Evolutionary conservation across 2,329 filamentous ascomycete genomes (phyloP).

Genomic region (Neurospora sp.): DNA sequence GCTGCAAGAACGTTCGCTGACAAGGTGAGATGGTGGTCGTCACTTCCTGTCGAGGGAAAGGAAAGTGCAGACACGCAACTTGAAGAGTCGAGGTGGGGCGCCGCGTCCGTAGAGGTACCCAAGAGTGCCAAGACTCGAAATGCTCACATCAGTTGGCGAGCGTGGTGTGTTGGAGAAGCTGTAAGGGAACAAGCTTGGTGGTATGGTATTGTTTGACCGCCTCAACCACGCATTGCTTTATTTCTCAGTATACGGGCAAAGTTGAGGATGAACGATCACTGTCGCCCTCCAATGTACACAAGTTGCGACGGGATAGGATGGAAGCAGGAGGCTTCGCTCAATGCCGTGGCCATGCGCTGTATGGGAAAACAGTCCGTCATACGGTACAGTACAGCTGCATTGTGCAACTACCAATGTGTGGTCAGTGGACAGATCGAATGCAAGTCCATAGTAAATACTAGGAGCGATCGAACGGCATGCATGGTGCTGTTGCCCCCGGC

Average conservation of each 20-base stretch:
- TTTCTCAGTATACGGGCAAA: not conserved
- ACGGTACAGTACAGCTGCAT: not conserved
- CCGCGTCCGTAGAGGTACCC: not conserved
- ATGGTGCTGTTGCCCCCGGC: not conserved
- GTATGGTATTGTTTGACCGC: not conserved
- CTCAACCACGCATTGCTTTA: not conserved
- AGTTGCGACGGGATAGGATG: not conserved
- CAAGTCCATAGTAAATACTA: not conserved
- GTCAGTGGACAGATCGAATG: not conserved
- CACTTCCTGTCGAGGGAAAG: not conserved
- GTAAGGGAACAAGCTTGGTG: not conserved
- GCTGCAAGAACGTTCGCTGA: not conserved
- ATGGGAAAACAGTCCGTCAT: not conserved
- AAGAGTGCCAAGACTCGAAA: not conserved
- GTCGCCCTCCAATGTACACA: not conserved
- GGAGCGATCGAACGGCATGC: not conserved
- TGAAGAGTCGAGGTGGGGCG: not conserved
- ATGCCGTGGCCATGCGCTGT: not conserved
- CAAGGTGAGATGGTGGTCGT: not conserved
- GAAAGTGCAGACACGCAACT: not conserved
- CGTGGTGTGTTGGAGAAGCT: not conserved
- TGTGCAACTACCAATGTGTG: not conserved
- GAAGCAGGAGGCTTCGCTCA: not conserved
- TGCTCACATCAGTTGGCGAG: not conserved
- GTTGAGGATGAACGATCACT: not conserved